Conservation (phyloP, 2,329 filamentous ascomycete species). For the Epichloe amarillans region DNA sequence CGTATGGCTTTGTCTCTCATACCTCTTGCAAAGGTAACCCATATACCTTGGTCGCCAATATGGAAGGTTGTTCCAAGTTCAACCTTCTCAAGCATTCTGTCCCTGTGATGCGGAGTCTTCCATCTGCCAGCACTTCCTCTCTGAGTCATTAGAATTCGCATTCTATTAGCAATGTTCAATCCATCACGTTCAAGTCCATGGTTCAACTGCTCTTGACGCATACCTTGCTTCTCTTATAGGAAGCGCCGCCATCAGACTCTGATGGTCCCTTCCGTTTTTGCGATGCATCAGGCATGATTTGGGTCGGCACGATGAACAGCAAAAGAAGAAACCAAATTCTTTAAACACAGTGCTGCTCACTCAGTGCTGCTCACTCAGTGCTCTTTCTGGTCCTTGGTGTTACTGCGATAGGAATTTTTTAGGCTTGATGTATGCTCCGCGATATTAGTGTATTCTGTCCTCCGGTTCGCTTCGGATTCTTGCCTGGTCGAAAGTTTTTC, state of each 20-base stretch:
- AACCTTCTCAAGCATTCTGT: conserved; percentile 30
- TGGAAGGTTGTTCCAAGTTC: conserved; percentile 38
- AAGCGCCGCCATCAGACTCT: conserved; percentile 12
- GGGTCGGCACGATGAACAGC: background rate
- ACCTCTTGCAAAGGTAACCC: conserved; percentile 62
- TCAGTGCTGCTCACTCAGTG: too few relatives aligned
- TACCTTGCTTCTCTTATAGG: conserved; percentile 30
- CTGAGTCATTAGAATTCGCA: conserved; percentile 14
- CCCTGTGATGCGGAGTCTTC: conserved; percentile 46
- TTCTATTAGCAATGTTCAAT: background rate
- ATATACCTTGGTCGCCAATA: conserved; percentile 60
- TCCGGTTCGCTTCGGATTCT: background rate
- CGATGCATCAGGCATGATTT: conserved; percentile 17
- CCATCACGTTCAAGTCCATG: background rate
- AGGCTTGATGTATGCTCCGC: too few relatives aligned
- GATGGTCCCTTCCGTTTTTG: conserved; percentile 24
- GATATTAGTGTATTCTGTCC: background rate
- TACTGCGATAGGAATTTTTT: too few relatives aligned
- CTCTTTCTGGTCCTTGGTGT: too few relatives aligned
- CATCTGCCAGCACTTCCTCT: conserved; percentile 43
- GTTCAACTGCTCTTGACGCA: conserved; percentile 1
- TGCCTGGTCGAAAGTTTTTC: background rate
- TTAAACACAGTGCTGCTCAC: background rate
- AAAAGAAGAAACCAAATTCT: background rate
- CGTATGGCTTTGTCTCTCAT: conserved; percentile 56